Conservation (phyloP, 1,139 yeast genomes). For the Taiozyma sp. region DNA sequence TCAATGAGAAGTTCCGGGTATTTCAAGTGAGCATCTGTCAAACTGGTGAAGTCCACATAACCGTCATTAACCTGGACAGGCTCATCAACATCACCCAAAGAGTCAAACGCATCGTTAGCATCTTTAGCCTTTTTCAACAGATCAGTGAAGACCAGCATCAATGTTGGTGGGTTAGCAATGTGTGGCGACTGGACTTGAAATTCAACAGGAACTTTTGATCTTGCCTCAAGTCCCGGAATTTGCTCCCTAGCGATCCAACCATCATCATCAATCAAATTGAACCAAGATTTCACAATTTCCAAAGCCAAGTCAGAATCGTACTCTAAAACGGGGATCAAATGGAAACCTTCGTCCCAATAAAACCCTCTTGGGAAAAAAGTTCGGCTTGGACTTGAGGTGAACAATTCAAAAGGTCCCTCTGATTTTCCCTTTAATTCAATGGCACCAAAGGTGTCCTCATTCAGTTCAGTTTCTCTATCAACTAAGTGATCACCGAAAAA, state of each 20-base stretch:
- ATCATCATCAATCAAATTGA: constrained; percentile 78
- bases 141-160: constrained; percentile 74
- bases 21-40: constrained; percentile 51
- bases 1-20: constrained; percentile 58
- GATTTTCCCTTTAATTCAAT: constrained; percentile 42
- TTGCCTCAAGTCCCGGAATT: constrained; percentile 86
- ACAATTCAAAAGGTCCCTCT: constrained; percentile 71
- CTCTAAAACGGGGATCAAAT: constrained; percentile 73
- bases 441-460: constrained; percentile 60
- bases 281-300: constrained; percentile 87
- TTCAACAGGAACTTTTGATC: constrained; percentile 83
- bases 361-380: constrained; percentile 96
- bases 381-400: constrained; percentile 86
- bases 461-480: constrained; percentile 64
- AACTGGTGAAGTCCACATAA: constrained; percentile 19
- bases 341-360: constrained; percentile 99
- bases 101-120: constrained; percentile 9
- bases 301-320: constrained; percentile 83
- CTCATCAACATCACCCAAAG: constrained; percentile 22
- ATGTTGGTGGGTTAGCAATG: constrained; percentile 94
- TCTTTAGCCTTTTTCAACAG: constrained; percentile 47
- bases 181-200: constrained; percentile 85
- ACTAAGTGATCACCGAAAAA: constrained; percentile 85
- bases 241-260: constrained; percentile 99
- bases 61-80: constrained; percentile 20